Evolutionary conservation across 2,329 filamentous ascomycete genomes (phyloP).

Genomic region (Pseudogymnoascus sp.): DNA sequence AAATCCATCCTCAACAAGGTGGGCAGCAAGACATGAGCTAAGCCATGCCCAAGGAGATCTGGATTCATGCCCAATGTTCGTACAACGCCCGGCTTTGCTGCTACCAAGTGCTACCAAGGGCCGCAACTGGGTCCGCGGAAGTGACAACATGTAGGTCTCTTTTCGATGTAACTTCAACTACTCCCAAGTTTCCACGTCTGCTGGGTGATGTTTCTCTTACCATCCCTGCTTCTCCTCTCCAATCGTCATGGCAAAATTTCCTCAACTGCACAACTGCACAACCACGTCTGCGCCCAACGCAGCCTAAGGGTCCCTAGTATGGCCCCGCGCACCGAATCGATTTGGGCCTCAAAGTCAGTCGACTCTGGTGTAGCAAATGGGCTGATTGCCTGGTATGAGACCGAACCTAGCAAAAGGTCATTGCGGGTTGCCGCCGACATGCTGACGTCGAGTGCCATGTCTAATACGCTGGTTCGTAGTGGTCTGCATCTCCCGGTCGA

Average conservation of each 20-base stretch:
- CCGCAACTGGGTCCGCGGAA: background rate
- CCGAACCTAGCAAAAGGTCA: background rate
- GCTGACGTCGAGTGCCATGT: constrained; percentile 1
- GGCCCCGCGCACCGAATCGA: background rate
- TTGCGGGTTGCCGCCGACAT: background rate
- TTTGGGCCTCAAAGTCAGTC: constrained; percentile 5
- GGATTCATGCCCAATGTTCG: constrained; percentile 7
- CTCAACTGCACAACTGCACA: background rate
- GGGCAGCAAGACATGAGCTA: constrained; percentile 4
- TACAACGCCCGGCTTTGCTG: constrained; percentile 5
- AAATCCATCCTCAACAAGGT: constrained; percentile 4
- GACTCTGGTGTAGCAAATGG: constrained; percentile 3
- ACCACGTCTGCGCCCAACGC: constrained; percentile 8
- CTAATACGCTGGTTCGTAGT: constrained; percentile 5
- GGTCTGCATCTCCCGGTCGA: background rate
- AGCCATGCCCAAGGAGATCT: constrained; percentile 7
- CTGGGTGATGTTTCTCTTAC: background rate
- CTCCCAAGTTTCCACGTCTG: background rate
- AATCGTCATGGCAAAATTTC: background rate
- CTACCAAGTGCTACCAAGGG: constrained; percentile 1
- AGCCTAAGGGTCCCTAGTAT: constrained; percentile 3
- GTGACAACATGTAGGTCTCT: background rate
- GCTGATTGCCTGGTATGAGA: constrained; percentile 1
- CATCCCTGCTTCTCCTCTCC: background rate
- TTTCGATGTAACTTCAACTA: constrained; percentile 6